Percentiles rank a stretch among this genome's conserved stretches.
Evolutionary conservation across 2,329 filamentous ascomycete species (phyloP).

Genomic region (Xylaria sp.): DNA sequence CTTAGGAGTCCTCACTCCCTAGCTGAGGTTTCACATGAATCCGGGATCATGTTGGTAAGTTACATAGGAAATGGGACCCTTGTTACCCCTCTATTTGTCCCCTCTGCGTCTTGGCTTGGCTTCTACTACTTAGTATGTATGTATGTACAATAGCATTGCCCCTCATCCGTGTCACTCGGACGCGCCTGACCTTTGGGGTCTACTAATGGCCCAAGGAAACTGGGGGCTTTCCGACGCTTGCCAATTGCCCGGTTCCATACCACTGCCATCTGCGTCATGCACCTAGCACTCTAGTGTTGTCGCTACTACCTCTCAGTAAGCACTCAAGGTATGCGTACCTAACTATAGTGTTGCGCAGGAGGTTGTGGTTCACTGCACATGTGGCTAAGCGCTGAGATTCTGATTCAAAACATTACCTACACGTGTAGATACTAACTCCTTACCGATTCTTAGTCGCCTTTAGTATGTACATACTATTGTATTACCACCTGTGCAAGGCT

Average conservation of each 20-base stretch:
- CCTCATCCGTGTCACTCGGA: conserved; percentile 32
- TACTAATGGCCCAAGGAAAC: conserved; percentile 21
- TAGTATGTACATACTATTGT: neutral
- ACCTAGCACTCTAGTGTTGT: conserved; percentile 7
- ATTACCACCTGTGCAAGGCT: neutral
- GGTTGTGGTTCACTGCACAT: neutral
- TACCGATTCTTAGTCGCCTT: neutral
- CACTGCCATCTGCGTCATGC: conserved; percentile 29
- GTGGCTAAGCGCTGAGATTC: conserved; percentile 5
- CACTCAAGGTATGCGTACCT: neutral
- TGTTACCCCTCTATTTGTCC: conserved; percentile 29
- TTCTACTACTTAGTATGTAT: no score
- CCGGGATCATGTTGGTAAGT: conserved; percentile 14
- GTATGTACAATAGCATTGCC: conserved; percentile 23
- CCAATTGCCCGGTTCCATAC: conserved; percentile 29
- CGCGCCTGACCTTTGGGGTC: conserved; percentile 23
- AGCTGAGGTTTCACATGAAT: conserved; percentile 32
- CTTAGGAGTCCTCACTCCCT: neutral
- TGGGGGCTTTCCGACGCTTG: conserved; percentile 32
- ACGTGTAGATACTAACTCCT: no score
- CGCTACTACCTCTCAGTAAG: no score
- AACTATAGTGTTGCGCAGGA: neutral
- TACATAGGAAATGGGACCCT: neutral
- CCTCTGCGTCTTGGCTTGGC: conserved; percentile 10
- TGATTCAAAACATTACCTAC: neutral